These are phyloP conservation scores for Fagopyrum homotropicum DNA, from an alignment of 148 eudicot species.

Conservation along the genomic window DNA sequence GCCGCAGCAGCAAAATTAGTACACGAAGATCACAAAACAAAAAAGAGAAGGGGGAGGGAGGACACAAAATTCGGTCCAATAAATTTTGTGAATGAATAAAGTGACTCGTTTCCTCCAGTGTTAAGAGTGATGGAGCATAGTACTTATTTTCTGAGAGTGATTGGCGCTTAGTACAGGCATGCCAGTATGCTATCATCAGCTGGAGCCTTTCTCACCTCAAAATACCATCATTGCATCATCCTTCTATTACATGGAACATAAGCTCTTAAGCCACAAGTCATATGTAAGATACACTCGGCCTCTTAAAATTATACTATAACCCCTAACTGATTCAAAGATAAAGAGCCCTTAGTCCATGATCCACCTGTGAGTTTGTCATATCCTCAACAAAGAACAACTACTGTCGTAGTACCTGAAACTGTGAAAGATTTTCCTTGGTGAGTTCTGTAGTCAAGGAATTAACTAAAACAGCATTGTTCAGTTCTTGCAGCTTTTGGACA, in stretches of 20 bases:
- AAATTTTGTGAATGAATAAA: neutral
- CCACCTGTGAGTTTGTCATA: neutral
- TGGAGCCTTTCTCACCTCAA: neutral
- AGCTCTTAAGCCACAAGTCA: neutral
- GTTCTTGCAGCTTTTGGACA: constrained; percentile 59
- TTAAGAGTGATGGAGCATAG: neutral
- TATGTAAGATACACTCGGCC: neutral
- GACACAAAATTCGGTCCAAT: neutral
- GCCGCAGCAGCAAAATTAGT: neutral
- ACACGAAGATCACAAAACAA: neutral
- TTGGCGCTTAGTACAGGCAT: neutral
- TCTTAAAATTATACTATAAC: neutral
- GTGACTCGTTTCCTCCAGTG: neutral
- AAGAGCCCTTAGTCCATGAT: neutral
- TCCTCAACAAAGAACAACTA: neutral
- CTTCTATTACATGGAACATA: neutral
- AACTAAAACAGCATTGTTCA: constrained; percentile 54
- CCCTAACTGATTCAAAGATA: neutral
- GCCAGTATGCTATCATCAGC: neutral
- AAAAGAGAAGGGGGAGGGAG: neutral
- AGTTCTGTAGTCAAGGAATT: constrained; percentile 40
- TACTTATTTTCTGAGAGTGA: neutral
- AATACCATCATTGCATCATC: neutral
- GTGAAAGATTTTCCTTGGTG: constrained; percentile 51
- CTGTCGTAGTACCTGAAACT: constrained; percentile 42